phyloP scores from a whole-genome alignment of 2,329 filamentous ascomycete species.

The Microcyclosporella mali region DNA sequence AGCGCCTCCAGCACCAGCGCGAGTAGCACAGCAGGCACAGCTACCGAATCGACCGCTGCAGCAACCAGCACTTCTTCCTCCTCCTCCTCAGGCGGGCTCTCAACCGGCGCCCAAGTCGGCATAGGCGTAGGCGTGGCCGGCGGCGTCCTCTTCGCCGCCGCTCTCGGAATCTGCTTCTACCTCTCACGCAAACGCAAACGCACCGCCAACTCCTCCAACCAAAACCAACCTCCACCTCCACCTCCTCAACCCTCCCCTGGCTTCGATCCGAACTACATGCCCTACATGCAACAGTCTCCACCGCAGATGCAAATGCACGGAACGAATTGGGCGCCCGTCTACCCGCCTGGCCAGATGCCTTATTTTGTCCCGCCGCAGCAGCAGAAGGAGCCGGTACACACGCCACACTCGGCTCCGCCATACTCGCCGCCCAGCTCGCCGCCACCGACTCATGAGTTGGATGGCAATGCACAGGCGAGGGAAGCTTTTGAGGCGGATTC shows the following conservation, averaged over 20 bases:
- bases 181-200: conserved; percentile 11
- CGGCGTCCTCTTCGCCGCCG: conserved; percentile 17
- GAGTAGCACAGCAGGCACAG: neutral
- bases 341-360: no score
- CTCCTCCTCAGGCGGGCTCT: conserved; percentile 7
- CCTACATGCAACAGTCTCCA: conserved; percentile 2
- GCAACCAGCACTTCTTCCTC: neutral
- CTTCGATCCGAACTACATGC: no score
- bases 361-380: no score
- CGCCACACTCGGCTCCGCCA: conserved; percentile 10
- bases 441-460: no score
- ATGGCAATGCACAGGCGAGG: no score
- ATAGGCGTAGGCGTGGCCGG: conserved; percentile 21
- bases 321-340: conserved; percentile 1
- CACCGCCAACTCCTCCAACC: no score
- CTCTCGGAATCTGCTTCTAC: conserved; percentile 10
- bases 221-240: no score
- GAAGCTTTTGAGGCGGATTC: no score
- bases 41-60: conserved; percentile 3
- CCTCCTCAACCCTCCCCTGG: no score
- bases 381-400: conserved; percentile 6
- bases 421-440: conserved; percentile 3
- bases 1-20: neutral
- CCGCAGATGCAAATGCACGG: neutral
- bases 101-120: conserved; percentile 20